Base-by-base conservation (phyloP, 2,329 filamentous ascomycete species). In the Fusarium multiceps region DNA sequence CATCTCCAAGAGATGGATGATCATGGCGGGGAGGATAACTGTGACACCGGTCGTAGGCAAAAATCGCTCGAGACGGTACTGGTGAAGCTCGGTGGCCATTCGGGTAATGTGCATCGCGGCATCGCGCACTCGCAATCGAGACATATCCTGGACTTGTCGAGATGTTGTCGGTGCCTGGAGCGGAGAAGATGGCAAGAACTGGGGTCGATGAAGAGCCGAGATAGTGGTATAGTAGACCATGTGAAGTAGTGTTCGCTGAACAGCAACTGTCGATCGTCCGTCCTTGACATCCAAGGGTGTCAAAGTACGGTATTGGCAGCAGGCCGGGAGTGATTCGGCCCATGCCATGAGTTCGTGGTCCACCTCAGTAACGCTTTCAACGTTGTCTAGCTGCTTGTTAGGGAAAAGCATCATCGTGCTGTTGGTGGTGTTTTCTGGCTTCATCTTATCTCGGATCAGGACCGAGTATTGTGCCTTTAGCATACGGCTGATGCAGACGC, bases 191-290 rank as follows among this genome's bases (percentile, higher is more conserved):
- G 94, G 93, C 42, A 97, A 86, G 63, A 98, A 95, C 71, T 97
- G 94, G 4, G 95, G 95, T 30, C 95, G 90, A 79, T 98, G 94
- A 20, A 98, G 85, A 5, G 95, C 95, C 55, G 93, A 97, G 20
- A 97, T 87, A 1, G 94, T 97, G 3, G 95, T 97, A 79, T 94
- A 92, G 80, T 97, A 97, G 3, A 97, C 90, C 91, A 98, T 97
- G 79, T 97, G 93, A 37, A 98, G 83, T 21, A 98, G 85, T n/a
- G 92, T 93, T 49, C 93, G 88, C 77, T 97, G 93, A 4, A 97
- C 84, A 0, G 86, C 85, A 53, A 89, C 74, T 10, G 87, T 88
- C 6, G 88, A 84, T 41, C 86, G 85, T 34, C 89, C 90, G 20
- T 89, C 85, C 55, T 87, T 84, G 51, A 88, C 79, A 63, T 90